Percentiles rank a stretch among this genome's conserved stretches.
These are phyloP conservation scores for Gossypium arboreum DNA, from an alignment of 345 rosid genomes.

Conservation along the genomic window DNA sequence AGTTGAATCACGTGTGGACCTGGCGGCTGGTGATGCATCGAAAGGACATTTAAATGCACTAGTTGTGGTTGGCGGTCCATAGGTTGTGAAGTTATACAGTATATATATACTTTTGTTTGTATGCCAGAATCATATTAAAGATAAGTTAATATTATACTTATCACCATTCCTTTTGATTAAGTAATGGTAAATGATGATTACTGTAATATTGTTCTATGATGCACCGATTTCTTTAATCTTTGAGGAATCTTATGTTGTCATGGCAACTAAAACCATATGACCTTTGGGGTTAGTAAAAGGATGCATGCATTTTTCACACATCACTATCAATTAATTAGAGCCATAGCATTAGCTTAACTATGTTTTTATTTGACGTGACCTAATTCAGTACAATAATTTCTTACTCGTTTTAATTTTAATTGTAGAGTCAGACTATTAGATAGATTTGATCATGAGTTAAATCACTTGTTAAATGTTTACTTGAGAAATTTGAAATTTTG, in stretches of 20 bases:
- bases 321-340: neutral
- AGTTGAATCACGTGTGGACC: neutral
- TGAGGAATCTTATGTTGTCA: neutral
- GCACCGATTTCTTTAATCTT: neutral
- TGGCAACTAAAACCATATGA: neutral
- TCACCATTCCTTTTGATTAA: too few relatives aligned
- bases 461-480: rapidly evolving
- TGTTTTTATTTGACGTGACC: neutral
- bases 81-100: neutral
- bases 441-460: too few relatives aligned
- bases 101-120: neutral
- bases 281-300: neutral
- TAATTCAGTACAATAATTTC: too few relatives aligned
- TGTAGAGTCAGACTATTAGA: too few relatives aligned
- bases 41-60: neutral
- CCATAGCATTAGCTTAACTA: too few relatives aligned
- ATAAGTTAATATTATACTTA: neutral
- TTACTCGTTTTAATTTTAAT: too few relatives aligned
- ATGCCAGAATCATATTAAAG: neutral
- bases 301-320: neutral
- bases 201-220: neutral
- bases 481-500: rapidly evolving
- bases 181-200: too few relatives aligned
- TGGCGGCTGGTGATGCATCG: neutral
- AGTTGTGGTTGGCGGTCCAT: neutral